These are phyloP conservation scores for Fusarium aywerte DNA, from an alignment of 2,329 filamentous ascomycete species.

Conservation along the genomic window DNA sequence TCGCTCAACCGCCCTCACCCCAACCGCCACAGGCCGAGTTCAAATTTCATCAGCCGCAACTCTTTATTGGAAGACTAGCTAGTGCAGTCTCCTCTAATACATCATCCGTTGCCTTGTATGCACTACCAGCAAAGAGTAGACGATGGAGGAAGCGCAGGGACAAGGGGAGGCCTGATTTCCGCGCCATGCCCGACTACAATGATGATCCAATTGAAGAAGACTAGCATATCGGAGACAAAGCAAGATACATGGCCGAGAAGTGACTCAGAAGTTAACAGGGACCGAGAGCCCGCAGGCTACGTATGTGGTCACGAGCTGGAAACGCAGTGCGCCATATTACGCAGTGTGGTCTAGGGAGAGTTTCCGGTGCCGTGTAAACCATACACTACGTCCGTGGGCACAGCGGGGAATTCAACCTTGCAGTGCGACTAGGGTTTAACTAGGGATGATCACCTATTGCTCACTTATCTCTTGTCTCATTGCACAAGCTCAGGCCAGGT, in stretches of 20 bases:
- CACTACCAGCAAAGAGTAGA: constrained; percentile 16
- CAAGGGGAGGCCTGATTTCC: constrained; percentile 49
- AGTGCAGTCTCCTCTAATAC: constrained; percentile 8
- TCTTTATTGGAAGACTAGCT: constrained; percentile 49
- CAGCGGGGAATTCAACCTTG: constrained; percentile 22
- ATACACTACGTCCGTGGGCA: background rate
- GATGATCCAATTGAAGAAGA: constrained; percentile 51
- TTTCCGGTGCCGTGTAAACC: constrained; percentile 15
- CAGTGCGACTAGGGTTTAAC: background rate
- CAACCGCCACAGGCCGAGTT: constrained; percentile 35
- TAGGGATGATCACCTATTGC: constrained; percentile 7
- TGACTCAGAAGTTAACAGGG: constrained; percentile 10
- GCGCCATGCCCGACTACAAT: constrained; percentile 48
- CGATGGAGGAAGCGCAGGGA: constrained; percentile 36
- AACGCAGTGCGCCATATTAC: constrained; percentile 29
- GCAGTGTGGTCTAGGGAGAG: constrained; percentile 18
- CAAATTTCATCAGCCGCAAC: constrained; percentile 47
- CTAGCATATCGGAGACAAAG: constrained; percentile 18
- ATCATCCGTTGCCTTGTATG: background rate
- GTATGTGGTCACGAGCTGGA: constrained; percentile 32
- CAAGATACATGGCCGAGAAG: background rate
- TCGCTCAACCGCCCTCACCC: constrained; percentile 32
- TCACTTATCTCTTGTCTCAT: constrained; percentile 22
- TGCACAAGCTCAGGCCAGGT: constrained; percentile 12
- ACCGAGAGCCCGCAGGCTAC: constrained; percentile 12